These are phyloP conservation scores for Albophoma yamanashiensis DNA, from an alignment of 2,329 filamentous ascomycete species.

Conservation along the genomic window DNA sequence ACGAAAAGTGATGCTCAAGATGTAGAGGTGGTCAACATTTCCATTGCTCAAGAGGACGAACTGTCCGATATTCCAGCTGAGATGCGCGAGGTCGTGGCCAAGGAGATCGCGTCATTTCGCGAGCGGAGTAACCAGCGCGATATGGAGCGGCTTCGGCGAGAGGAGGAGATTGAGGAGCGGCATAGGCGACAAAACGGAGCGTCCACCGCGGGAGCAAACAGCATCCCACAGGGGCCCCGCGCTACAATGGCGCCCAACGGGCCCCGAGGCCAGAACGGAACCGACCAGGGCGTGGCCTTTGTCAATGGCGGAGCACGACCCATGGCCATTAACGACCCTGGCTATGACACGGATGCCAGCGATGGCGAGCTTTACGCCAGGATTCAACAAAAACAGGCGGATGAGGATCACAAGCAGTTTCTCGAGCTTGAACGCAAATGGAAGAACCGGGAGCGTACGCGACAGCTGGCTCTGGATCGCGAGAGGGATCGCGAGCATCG, in stretches of 20 bases:
- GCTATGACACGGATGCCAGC: conserved; percentile 78
- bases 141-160: conserved; percentile 72
- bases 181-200: conserved; percentile 64
- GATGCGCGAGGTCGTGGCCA: conserved; percentile 89
- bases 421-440: conserved; percentile 81
- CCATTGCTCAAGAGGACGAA: conserved; percentile 81
- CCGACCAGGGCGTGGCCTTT: conserved; percentile 52
- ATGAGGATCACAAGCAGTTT: conserved; percentile 71
- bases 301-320: conserved; percentile 63
- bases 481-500: conserved; percentile 72
- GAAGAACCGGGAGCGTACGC: conserved; percentile 78
- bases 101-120: conserved; percentile 88
- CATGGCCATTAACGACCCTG: conserved; percentile 52
- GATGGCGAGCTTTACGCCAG: conserved; percentile 77
- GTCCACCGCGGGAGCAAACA: conserved; percentile 53
- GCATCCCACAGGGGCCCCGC: conserved; percentile 23
- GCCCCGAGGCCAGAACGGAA: conserved; percentile 54
- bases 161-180: conserved; percentile 85
- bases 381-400: conserved; percentile 57
- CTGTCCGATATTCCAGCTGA: conserved; percentile 90
- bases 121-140: conserved; percentile 85
- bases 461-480: conserved; percentile 74
- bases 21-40: conserved; percentile 82
- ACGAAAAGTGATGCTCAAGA: conserved; percentile 47
- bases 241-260: conserved; percentile 55